phyloP scores from a whole-genome alignment of 805 yeast genomes.

The Candida nemodendra region DNA sequence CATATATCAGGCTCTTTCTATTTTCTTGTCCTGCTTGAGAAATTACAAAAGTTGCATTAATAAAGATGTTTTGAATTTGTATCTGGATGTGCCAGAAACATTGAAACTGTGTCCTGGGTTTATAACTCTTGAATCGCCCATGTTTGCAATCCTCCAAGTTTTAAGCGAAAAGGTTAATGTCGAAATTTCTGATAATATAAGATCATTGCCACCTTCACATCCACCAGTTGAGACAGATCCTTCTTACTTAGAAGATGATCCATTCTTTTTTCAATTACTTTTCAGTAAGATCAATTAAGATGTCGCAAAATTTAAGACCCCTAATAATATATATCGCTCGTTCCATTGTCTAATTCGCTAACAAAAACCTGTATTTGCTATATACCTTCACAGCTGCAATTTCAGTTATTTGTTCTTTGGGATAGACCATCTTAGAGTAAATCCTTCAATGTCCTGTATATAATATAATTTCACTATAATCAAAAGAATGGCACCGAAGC shows the following conservation, averaged over 20 bases:
- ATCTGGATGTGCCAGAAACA: neutral
- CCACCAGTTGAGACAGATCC: conserved; percentile 6
- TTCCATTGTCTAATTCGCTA: too few species aligned
- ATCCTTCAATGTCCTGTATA: too few species aligned
- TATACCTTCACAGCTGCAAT: too few species aligned
- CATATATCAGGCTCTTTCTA: conserved; percentile 6
- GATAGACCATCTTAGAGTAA: too few species aligned
- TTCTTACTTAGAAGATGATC: conserved; percentile 6
- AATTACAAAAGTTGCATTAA: conserved; percentile 3
- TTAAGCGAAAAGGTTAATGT: neutral
- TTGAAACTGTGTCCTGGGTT: neutral
- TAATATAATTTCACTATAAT: neutral
- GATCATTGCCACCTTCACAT: neutral
- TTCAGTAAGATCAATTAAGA: too few species aligned
- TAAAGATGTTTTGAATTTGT: neutral
- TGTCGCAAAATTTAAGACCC: too few species aligned
- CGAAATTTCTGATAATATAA: neutral
- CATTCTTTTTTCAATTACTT: conserved; percentile 3
- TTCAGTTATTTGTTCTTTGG: too few species aligned
- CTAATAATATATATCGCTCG: too few species aligned
- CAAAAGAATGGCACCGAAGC: conserved; percentile 54
- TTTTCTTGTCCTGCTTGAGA: conserved; percentile 4
- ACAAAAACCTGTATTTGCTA: too few species aligned
- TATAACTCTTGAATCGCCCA: conserved; percentile 1
- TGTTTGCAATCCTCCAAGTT: conserved; percentile 1